These are phyloP conservation scores for Choanephora cucurbitarum DNA, from an alignment of 371 early-diverging fungal species.

Conservation along the genomic window DNA sequence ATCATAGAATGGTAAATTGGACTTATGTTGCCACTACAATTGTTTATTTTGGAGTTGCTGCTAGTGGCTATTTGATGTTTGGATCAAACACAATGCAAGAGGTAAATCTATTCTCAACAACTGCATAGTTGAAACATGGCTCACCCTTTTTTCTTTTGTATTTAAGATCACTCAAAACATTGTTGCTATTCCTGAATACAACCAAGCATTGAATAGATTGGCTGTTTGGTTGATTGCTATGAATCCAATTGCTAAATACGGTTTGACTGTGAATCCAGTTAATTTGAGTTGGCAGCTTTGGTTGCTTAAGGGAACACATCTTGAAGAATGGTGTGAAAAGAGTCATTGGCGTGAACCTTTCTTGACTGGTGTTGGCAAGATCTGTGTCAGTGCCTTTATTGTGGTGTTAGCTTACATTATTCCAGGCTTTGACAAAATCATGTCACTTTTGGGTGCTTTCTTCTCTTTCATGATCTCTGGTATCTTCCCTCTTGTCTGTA, in stretches of 20 bases:
- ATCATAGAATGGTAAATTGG: slow-evolving; percentile 44
- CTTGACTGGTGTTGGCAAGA: slow-evolving; percentile 31
- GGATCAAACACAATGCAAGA: slow-evolving; percentile 66
- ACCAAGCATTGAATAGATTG: slow-evolving; percentile 52
- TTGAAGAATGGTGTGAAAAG: slow-evolving; percentile 31
- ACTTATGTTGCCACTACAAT: slow-evolving; percentile 42
- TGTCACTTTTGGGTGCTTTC: slow-evolving; percentile 69
- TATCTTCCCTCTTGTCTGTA: slow-evolving; percentile 62
- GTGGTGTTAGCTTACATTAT: slow-evolving; percentile 52
- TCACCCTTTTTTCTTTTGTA: neutral
- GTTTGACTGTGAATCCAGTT: slow-evolving; percentile 66
- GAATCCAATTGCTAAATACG: slow-evolving; percentile 75
- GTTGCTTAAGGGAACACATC: slow-evolving; percentile 23
- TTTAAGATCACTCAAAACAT: slow-evolving; percentile 71
- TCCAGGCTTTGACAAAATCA: slow-evolving; percentile 68
- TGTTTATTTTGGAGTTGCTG: slow-evolving; percentile 45
- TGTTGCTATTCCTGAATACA: slow-evolving; percentile 56
- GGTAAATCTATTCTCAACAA: slow-evolving; percentile 27
- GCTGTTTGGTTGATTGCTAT: slow-evolving; percentile 65
- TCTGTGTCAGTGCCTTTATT: slow-evolving; percentile 41
- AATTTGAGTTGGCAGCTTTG: slow-evolving; percentile 55
- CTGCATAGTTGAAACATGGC: too few species aligned
- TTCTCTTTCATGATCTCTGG: slow-evolving; percentile 65
- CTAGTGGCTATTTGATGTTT: slow-evolving; percentile 78
- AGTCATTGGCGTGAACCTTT: slow-evolving; percentile 27